A percentile compares a stretch with the other conserved stretches of the same genome.
phyloP scores from a whole-genome alignment of 352 stramenopile species.

The Phytophthora vignae region DNA sequence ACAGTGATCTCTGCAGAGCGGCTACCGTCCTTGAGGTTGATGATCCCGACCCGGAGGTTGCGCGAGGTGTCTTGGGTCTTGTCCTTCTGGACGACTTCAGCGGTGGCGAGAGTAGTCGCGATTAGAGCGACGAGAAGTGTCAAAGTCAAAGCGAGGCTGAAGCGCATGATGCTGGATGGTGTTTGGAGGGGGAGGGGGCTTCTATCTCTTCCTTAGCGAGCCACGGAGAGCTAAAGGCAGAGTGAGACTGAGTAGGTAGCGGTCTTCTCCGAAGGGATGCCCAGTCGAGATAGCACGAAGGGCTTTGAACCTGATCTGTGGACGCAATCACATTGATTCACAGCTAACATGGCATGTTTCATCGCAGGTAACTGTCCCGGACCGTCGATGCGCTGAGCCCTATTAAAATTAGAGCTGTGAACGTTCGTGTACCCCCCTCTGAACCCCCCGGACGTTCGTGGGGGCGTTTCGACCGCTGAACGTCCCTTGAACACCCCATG shows the following conservation, averaged over 20 bases:
- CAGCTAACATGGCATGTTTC: too few relatives aligned
- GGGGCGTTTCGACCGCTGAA: too few relatives aligned
- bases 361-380: too few relatives aligned
- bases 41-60: slow-evolving; percentile 1
- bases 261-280: too few relatives aligned
- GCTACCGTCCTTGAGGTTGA: not conserved
- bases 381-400: too few relatives aligned
- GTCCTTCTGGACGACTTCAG: not conserved
- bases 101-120: not conserved
- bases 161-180: not conserved
- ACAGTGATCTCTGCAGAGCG: not conserved
- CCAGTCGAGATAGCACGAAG: not conserved
- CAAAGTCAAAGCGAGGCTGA: not conserved
- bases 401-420: too few relatives aligned
- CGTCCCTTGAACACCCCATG: too few relatives aligned
- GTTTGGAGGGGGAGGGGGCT: too few relatives aligned
- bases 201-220: too few relatives aligned
- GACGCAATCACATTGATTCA: not conserved
- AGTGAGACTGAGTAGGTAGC: not conserved
- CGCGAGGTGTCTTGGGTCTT: not conserved
- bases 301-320: not conserved
- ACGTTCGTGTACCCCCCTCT: too few relatives aligned
- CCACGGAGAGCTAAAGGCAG: not conserved
- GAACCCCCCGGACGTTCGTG: too few relatives aligned
- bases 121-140: not conserved